Conservation (phyloP, 345 rosid species). For the Psidium guajava region DNA sequence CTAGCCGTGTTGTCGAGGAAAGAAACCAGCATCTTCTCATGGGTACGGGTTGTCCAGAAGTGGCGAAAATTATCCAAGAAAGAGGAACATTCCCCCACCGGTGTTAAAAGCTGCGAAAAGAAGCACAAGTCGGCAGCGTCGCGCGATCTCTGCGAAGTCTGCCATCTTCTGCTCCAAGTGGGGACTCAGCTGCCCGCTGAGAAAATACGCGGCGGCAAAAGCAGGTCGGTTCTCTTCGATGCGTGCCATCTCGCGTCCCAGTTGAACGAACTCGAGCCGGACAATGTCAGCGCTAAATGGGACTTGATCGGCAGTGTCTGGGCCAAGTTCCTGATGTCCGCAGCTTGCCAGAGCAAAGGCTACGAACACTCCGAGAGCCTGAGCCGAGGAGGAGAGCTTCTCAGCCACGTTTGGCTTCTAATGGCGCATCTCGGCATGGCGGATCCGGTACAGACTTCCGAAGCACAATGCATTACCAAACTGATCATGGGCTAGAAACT, state of each 20-base stretch:
- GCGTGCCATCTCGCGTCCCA: conserved; percentile 11
- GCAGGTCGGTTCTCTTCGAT: conserved; percentile 21
- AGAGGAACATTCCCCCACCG: background rate
- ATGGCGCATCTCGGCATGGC: conserved; percentile 51
- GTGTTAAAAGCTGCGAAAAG: background rate
- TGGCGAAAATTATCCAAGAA: background rate
- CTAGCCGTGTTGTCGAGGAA: background rate
- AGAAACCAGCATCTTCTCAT: background rate
- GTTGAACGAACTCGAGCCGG: background rate
- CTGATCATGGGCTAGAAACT: background rate
- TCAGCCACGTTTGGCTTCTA: conserved; percentile 39
- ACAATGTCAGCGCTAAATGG: background rate
- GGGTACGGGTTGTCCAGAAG: background rate
- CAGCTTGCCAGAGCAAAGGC: conserved; percentile 11
- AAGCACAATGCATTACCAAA: conserved; percentile 35
- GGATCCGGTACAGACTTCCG: conserved; percentile 26
- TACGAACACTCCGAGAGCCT: conserved; percentile 28
- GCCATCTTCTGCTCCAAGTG: background rate
- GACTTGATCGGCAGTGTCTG: conserved; percentile 5
- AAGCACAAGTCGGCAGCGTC: background rate
- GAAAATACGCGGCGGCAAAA: conserved; percentile 7
- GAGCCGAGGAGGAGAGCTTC: conserved; percentile 44
- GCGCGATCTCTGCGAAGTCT: background rate
- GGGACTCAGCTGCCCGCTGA: background rate
- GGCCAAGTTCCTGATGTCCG: conserved; percentile 8